Evolutionary conservation across 2,329 filamentous ascomycete species (phyloP).

Genomic region (Ophiobolus disseminans): DNA sequence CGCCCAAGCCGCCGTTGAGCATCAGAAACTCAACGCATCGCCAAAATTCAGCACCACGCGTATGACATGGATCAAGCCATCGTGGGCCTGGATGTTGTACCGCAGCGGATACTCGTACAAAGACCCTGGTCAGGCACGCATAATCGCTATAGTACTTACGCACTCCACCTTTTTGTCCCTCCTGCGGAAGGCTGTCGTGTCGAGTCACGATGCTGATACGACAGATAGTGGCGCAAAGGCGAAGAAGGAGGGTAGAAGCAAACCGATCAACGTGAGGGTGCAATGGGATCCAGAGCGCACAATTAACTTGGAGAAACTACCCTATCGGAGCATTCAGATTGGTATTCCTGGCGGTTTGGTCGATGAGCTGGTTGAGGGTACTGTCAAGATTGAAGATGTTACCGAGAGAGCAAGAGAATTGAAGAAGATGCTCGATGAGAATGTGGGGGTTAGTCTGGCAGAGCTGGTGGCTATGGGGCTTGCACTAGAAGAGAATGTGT

Average conservation of each 20-base stretch:
- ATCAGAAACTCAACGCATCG: slow-evolving; percentile 62
- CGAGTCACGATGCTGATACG: background rate
- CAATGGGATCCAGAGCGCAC: slow-evolving; percentile 71
- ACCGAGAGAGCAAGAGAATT: slow-evolving; percentile 61
- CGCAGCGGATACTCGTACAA: slow-evolving; percentile 67
- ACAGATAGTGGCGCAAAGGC: background rate
- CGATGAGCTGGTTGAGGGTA: slow-evolving; percentile 59
- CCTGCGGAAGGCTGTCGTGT: slow-evolving; percentile 48
- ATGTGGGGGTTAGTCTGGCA: slow-evolving; percentile 33
- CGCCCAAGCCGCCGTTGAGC: slow-evolving; percentile 59
- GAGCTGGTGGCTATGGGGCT: slow-evolving; percentile 51
- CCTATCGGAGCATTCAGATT: slow-evolving; percentile 66
- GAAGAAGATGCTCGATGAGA: slow-evolving; percentile 55
- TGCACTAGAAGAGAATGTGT: slow-evolving; percentile 56
- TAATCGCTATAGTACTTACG: slow-evolving; percentile 65
- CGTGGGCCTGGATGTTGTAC: slow-evolving; percentile 71
- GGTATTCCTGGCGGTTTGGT: slow-evolving; percentile 61
- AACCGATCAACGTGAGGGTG: slow-evolving; percentile 55
- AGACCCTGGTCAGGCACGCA: slow-evolving; percentile 60
- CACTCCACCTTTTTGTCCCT: slow-evolving; percentile 59
- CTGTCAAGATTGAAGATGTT: slow-evolving; percentile 65
- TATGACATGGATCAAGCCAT: slow-evolving; percentile 72
- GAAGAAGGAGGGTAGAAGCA: background rate
- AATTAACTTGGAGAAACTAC: slow-evolving; percentile 54
- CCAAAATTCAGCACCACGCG: slow-evolving; percentile 60